These are phyloP conservation scores for Blastobotrys capitulatus DNA, from an alignment of 1,139 yeast genomes.

Conservation along the genomic window DNA sequence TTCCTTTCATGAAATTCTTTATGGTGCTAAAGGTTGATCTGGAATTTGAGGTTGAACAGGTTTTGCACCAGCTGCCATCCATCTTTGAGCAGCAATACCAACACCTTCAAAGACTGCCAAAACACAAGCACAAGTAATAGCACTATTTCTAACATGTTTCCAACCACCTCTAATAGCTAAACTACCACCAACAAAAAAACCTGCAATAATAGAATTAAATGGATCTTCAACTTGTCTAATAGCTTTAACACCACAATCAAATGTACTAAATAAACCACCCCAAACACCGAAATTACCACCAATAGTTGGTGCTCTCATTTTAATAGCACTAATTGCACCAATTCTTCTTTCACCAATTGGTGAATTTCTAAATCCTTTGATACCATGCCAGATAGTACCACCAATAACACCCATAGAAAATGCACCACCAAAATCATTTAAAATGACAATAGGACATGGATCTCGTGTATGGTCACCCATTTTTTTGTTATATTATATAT, in stretches of 20 bases:
- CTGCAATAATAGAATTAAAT: constrained; percentile 97
- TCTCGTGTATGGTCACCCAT: constrained; percentile 95
- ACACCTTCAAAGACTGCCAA: constrained; percentile 98
- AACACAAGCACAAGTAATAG: constrained; percentile 95
- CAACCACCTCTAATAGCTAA: constrained; percentile 98
- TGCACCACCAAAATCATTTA: constrained; percentile 98
- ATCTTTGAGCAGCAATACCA: constrained; percentile 91
- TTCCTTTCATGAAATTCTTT: constrained; percentile 2
- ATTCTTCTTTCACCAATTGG: constrained; percentile 89
- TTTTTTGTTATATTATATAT: constrained; percentile 10
- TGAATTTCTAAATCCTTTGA: constrained; percentile 96
- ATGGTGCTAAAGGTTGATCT: constrained; percentile 31
- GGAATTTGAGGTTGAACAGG: constrained; percentile 45
- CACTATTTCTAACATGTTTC: constrained; percentile 94
- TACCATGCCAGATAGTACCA: constrained; percentile 98
- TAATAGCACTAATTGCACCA: constrained; percentile 86
- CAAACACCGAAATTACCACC: constrained; percentile 99
- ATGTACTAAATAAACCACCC: constrained; percentile 97
- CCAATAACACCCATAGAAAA: constrained; percentile 98
- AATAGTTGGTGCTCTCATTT: constrained; percentile 95
- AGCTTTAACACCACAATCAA: constrained; percentile 93
- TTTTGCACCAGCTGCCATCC: constrained; percentile 78
- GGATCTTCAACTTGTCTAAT: constrained; percentile 98
- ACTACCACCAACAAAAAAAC: constrained; percentile 97
- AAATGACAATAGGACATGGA: constrained; percentile 95